Percentiles rank a stretch among this genome's conserved stretches.
Conservation (phyloP, 2,329 filamentous ascomycete species). For the Aspergillus uvarum region DNA sequence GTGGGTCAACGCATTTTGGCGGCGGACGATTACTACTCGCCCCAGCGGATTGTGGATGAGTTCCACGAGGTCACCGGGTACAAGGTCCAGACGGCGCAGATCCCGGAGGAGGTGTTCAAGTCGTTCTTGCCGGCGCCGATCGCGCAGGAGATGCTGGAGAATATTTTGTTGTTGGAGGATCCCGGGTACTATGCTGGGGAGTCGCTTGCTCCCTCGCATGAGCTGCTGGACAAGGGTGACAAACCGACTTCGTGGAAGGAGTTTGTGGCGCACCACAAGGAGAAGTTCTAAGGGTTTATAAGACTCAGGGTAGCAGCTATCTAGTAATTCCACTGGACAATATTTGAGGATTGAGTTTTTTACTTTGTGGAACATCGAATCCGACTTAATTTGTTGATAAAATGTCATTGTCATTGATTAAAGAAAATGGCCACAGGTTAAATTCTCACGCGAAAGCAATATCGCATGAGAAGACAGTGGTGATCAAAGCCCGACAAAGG, state of each 20-base stretch:
- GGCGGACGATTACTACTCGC: slow-evolving; percentile 42
- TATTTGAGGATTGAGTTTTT: too few relatives aligned
- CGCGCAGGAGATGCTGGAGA: slow-evolving; percentile 54
- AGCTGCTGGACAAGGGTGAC: slow-evolving; percentile 25
- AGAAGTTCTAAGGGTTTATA: not conserved
- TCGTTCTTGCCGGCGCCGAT: slow-evolving; percentile 23
- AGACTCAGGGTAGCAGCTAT: too few relatives aligned
- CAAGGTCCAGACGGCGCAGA: slow-evolving; percentile 24
- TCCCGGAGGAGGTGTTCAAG: slow-evolving; percentile 28
- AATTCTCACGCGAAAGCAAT: too few relatives aligned
- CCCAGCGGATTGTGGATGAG: slow-evolving; percentile 41
- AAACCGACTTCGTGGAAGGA: slow-evolving; percentile 30
- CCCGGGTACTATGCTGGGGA: slow-evolving; percentile 56
- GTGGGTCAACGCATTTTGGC: slow-evolving; percentile 48
- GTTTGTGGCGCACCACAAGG: slow-evolving; percentile 15
- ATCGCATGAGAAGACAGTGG: too few relatives aligned
- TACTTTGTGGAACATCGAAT: too few relatives aligned
- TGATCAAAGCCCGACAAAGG: too few relatives aligned
- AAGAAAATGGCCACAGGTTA: too few relatives aligned
- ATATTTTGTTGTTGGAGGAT: slow-evolving; percentile 52
- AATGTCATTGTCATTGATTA: too few relatives aligned
- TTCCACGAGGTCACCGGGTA: slow-evolving; percentile 46
- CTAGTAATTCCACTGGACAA: too few relatives aligned
- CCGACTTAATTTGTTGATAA: too few relatives aligned
- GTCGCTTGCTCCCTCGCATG: slow-evolving; percentile 24